phyloP scores from a whole-genome alignment of 2,329 filamentous ascomycete genomes.

The Penicillium sp. region DNA sequence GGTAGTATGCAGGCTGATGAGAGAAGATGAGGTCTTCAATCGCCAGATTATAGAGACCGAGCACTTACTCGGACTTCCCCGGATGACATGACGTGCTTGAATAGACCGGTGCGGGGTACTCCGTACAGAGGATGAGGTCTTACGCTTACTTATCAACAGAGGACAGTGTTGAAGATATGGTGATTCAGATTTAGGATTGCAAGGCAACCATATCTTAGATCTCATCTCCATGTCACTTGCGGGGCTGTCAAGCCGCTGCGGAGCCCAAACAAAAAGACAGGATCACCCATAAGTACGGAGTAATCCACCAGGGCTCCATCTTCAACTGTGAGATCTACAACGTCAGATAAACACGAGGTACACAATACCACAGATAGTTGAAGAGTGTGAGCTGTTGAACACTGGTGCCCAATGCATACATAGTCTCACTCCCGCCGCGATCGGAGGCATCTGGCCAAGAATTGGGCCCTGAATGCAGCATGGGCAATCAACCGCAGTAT shows the following conservation, averaged over 20 bases:
- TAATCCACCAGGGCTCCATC: slow-evolving; percentile 10
- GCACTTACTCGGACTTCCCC: slow-evolving; percentile 2
- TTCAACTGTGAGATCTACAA: slow-evolving; percentile 5
- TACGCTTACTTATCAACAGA: too few species aligned
- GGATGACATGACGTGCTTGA: slow-evolving; percentile 18
- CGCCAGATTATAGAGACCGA: background rate
- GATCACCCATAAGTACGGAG: slow-evolving; percentile 1
- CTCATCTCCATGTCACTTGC: slow-evolving; percentile 5
- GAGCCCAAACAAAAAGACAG: slow-evolving; percentile 9
- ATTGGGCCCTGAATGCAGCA: background rate
- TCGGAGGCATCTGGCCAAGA: background rate
- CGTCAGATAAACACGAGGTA: background rate
- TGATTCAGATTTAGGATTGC: background rate
- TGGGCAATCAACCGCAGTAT: background rate
- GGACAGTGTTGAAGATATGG: too few species aligned
- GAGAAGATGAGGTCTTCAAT: slow-evolving; percentile 13
- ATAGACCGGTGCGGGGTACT: slow-evolving; percentile 10
- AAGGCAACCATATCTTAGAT: slow-evolving; percentile 1
- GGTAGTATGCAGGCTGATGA: background rate
- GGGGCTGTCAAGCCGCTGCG: slow-evolving; percentile 13
- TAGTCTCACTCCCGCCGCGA: background rate
- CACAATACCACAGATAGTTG: background rate
- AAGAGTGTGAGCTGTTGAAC: background rate
- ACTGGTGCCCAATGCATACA: background rate
- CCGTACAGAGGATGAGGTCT: background rate